A percentile compares a stretch with the other conserved stretches of the same genome.
Conservation (phyloP, 2,329 filamentous ascomycete genomes). For the Hypoxylon sp. region DNA sequence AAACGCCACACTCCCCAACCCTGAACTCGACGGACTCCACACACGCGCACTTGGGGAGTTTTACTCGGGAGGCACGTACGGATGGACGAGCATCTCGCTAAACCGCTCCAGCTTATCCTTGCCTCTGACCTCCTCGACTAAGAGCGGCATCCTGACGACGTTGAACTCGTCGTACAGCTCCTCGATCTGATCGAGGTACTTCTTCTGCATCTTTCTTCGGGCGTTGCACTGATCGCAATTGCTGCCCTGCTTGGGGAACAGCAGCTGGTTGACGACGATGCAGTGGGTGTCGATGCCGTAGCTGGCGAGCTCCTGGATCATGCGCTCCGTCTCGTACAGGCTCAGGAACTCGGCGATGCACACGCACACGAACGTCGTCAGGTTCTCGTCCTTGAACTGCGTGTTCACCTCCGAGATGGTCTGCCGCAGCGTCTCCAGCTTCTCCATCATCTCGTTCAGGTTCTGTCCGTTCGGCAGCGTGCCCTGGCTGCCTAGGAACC, state of each 20-base stretch:
- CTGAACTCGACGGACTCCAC: slow-evolving; percentile 9
- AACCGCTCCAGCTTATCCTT: slow-evolving; percentile 94
- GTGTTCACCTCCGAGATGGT: slow-evolving; percentile 96
- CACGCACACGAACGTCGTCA: slow-evolving; percentile 97
- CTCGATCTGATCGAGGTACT: slow-evolving; percentile 98
- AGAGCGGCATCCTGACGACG: slow-evolving; percentile 95
- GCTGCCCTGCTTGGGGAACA: slow-evolving; percentile 87
- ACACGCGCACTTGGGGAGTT: too few relatives aligned
- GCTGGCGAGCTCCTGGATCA: slow-evolving; percentile 96
- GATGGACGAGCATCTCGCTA: slow-evolving; percentile 82
- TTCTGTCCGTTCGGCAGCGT: slow-evolving; percentile 89
- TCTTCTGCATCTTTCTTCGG: slow-evolving; percentile 97
- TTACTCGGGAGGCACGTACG: slow-evolving; percentile 72
- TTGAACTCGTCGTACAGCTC: slow-evolving; percentile 99
- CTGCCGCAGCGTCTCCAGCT: slow-evolving; percentile 91
- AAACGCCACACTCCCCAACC: slow-evolving; percentile 30
- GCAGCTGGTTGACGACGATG: slow-evolving; percentile 97
- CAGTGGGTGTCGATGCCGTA: slow-evolving; percentile 96
- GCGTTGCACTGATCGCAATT: slow-evolving; percentile 96
- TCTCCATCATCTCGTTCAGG: slow-evolving; percentile 89
- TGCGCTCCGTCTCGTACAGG: slow-evolving; percentile 97
- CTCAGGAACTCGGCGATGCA: slow-evolving; percentile 98
- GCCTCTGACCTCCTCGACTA: slow-evolving; percentile 94
- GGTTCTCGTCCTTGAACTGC: slow-evolving; percentile 95
- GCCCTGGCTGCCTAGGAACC: slow-evolving; percentile 81